A percentile compares a stretch with the other conserved stretches of the same genome.
Evolutionary conservation across 164 flowering plant species (phyloP).

Genomic region (Taxillus chinensis): DNA sequence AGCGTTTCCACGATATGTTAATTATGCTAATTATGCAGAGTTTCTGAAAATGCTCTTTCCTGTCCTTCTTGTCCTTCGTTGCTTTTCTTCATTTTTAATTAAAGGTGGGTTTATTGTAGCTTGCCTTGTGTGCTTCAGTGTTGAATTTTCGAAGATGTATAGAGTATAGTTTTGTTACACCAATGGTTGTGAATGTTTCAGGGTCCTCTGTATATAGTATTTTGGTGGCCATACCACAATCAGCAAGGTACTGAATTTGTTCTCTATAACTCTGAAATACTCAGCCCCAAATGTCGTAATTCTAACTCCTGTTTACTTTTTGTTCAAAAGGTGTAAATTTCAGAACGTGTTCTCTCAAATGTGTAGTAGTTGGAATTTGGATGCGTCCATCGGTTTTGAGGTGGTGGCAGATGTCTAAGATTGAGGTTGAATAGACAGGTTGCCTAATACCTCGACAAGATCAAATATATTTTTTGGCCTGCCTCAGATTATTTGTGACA

Average conservation of each 20-base stretch:
- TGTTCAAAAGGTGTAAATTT: slow-evolving; percentile 48
- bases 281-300: neutral
- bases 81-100: slow-evolving; percentile 2
- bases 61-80: neutral
- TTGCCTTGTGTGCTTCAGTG: neutral
- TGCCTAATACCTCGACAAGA: neutral
- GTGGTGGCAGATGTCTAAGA: slow-evolving; percentile 1
- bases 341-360: slow-evolving; percentile 17
- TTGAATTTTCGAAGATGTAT: neutral
- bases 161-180: neutral
- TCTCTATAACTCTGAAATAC: neutral
- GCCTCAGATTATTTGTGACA: no score
- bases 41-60: neutral
- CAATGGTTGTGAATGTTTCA: slow-evolving; percentile 13
- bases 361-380: slow-evolving; percentile 7
- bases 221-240: slow-evolving; percentile 8
- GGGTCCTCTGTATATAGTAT: slow-evolving; percentile 28
- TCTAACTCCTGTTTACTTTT: slow-evolving; percentile 2
- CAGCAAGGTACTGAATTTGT: slow-evolving; percentile 16
- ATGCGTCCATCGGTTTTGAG: slow-evolving; percentile 7
- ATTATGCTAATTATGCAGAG: neutral
- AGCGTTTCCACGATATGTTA: slow-evolving; percentile 24
- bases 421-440: neutral
- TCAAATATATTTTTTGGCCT: no score
- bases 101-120: slow-evolving; percentile 10